These are phyloP conservation scores for Amaranthus tricolor DNA, from an alignment of 179 eudicot species.

Conservation along the genomic window DNA sequence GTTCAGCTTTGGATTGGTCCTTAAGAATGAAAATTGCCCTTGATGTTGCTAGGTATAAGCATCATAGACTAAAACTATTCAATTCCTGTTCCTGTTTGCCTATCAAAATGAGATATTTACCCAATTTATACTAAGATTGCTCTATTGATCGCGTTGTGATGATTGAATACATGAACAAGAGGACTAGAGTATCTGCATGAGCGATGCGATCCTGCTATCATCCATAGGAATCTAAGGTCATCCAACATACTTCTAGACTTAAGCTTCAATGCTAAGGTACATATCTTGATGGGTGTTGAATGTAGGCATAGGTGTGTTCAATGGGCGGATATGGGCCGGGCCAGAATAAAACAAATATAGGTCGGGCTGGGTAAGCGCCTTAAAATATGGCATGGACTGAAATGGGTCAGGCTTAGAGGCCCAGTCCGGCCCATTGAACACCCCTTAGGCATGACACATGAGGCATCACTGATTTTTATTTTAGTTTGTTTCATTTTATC, in stretches of 20 bases:
- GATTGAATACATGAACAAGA: conserved; percentile 33
- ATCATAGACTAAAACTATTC: not conserved
- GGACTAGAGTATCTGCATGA: conserved; percentile 89
- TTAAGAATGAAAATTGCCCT: conserved; percentile 82
- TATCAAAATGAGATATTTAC: not conserved
- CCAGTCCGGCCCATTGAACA: too few species aligned
- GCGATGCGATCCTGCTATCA: conserved; percentile 71
- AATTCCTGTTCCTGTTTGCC: not conserved
- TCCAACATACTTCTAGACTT: conserved; percentile 80
- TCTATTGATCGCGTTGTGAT: not conserved
- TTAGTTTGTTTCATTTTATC: not conserved
- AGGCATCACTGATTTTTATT: not conserved
- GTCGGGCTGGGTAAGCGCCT: too few species aligned
- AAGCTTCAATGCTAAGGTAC: conserved; percentile 85
- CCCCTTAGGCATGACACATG: too few species aligned
- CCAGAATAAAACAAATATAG: too few species aligned
- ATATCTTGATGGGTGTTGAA: not conserved
- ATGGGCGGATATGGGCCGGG: too few species aligned
- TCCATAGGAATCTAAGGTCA: conserved; percentile 80
- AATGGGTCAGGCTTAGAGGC: too few species aligned
- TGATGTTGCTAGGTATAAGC: conserved; percentile 71
- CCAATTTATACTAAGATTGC: not conserved
- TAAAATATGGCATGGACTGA: too few species aligned
- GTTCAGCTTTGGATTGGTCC: conserved; percentile 69
- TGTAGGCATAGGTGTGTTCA: too few species aligned